These are phyloP conservation scores for Aspergillus pseudonomiae DNA, from an alignment of 2,329 filamentous ascomycete genomes.

Conservation along the genomic window DNA sequence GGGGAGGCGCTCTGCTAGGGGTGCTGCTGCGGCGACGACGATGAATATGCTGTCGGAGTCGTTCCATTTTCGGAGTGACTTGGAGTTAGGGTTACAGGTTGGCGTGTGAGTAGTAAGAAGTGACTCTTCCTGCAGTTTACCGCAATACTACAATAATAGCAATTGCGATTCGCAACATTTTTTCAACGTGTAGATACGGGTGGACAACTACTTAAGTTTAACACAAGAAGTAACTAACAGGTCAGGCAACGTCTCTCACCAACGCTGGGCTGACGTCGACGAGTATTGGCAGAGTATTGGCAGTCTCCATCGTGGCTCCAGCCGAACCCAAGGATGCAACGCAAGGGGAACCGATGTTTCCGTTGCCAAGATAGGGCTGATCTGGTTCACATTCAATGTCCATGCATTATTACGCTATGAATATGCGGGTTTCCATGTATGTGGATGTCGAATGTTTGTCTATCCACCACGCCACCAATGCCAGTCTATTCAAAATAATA, in stretches of 20 bases:
- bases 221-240: background rate
- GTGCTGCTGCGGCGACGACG: slow-evolving; percentile 19
- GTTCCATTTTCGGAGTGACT: slow-evolving; percentile 13
- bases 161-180: background rate
- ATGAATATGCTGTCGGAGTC: slow-evolving; percentile 19
- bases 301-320: slow-evolving; percentile 9
- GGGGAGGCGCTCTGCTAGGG: slow-evolving; percentile 6
- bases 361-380: slow-evolving; percentile 12
- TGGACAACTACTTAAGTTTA: background rate
- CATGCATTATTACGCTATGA: background rate
- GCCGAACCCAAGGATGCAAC: slow-evolving; percentile 1
- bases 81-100: background rate
- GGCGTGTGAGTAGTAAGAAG: background rate
- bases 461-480: background rate
- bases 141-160: background rate
- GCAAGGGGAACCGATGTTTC: background rate
- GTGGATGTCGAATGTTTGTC: background rate
- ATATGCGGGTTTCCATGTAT: background rate
- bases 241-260: slow-evolving; percentile 2
- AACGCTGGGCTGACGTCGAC: slow-evolving; percentile 25
- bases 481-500: slow-evolving; percentile 9
- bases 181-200: background rate
- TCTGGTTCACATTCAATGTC: background rate
- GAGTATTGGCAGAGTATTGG: slow-evolving; percentile 17
- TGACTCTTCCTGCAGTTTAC: too few species aligned